Base-by-base conservation (phyloP, 2,329 filamentous ascomycete genomes). In the Aureobasidium uvarum region DNA sequence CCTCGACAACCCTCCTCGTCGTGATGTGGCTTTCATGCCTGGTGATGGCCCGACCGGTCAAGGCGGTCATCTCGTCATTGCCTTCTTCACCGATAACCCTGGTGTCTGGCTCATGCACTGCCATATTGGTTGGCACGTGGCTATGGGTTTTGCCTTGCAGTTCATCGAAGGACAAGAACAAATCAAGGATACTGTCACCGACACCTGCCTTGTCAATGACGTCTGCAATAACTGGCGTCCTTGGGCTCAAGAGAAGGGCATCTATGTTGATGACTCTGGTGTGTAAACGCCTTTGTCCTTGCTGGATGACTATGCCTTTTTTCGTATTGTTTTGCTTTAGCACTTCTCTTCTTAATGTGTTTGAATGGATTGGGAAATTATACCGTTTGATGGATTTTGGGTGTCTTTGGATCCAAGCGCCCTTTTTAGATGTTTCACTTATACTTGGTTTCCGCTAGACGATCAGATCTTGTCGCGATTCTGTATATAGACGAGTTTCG, bases 1-100 rank as follows among this genome's bases (percentile, higher is more conserved):
- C 20, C 71, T 71, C 31, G 65, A 56, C 31, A 76, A 76, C 62
- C 74, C 74, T 11, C 70, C 69, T 6, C 68, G 74, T 10, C 65
- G 74, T 45, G 74, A 76, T 65, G 72, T 74, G 10, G 70, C 73
- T 0, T 72, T 74, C 64, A 68, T 76, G 51, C 74, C 74, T 1
- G 73, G 68, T 20, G 65, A 66, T 33, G 65, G 65, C 5, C 65
- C 65, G 2, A 66, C 65, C 5, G 58, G 58, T 5, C 55, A 64
- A 23, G 67, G 68, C 16, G 74, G 74, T 16, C 75, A 72, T 60
- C 66, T 75, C 8, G 74, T 75, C 6, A 67, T 75, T 50, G 74
- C 72, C 7, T 75, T 75, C 68, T 59, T 68, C 23, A 71, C 72
- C 11, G 74, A 76, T 58, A 76, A 76, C 39, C 74, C 74, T 23